Base-by-base conservation (phyloP, 106 monocot species). In the Allium cepa region DNA sequence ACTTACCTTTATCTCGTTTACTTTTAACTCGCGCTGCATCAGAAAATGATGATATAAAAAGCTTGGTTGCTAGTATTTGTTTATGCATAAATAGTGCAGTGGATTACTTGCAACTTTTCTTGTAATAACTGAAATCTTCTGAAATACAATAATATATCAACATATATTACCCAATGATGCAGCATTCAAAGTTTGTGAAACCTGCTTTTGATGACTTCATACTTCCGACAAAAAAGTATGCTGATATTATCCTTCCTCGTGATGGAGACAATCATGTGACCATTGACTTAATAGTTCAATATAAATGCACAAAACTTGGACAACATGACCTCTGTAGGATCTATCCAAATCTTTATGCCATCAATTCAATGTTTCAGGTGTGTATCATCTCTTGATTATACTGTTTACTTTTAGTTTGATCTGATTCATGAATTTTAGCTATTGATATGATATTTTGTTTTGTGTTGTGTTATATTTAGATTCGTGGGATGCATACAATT, bases 401-500 rank as follows among this genome's bases (percentile, higher is more conserved):
- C 26, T n/a, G 4, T 48, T 64, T 49, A 3, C 16, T 48, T 64
- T 36, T 36, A 36, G 36, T 36, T 36, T 36, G 36, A 36, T 36
- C 36, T 36, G 36, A 36, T 3, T 68, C 17, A 53, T 1, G 10
- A 0, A 36, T 62, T 7, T 62, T 45, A 60, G 17, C 18, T 0
- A 1, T 7, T 64, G 4, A 48, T 49, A 49, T 47, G 49, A 6
- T 17, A 16, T 47, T 49, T 17, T 49, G 10, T 9, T 63, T 48
- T 17, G 10, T 2, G 1, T 17, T 64, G 16, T 49, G 18, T 16
- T 60, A 27, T 60, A 11, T 77, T 22, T 67, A 90, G 89, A 90
- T 85, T 16, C 67, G 79, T 17, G 89, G 89, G 11, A 90, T 90
- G 89, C 89, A 85, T 70, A 90, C 89, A 7, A 62, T 90, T 27